Percentiles rank a stretch among this genome's conserved stretches.
phyloP scores from a whole-genome alignment of 495 filamentous ascomycete species.

The Penicillium malachiteum region DNA sequence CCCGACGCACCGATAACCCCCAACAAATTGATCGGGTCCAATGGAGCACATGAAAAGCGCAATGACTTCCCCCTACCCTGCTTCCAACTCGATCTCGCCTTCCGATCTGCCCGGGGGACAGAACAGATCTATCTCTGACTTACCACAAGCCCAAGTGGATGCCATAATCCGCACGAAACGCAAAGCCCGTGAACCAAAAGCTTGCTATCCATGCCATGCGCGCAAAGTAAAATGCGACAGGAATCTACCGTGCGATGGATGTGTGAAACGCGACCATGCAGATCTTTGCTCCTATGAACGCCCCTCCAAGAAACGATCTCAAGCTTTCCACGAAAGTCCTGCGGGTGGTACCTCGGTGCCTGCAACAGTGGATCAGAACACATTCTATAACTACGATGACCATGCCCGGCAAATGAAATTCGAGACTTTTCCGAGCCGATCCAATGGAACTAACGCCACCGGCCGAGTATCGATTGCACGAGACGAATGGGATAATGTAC shows the following conservation, averaged over 20 bases:
- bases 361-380: conserved; percentile 16
- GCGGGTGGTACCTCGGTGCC: conserved; percentile 15
- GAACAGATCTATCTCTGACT: conserved; percentile 38
- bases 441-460: conserved; percentile 19
- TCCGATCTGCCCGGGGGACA: conserved; percentile 27
- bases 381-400: conserved; percentile 26
- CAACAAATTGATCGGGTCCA: background rate
- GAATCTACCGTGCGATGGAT: conserved; percentile 69
- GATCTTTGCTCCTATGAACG: conserved; percentile 72
- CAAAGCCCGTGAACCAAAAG: conserved; percentile 50
- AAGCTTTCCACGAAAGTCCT: conserved; percentile 34
- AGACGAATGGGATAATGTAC: conserved; percentile 49
- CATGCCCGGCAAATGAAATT: conserved; percentile 22
- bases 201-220: conserved; percentile 72
- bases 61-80: conserved; percentile 43
- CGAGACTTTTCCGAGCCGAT: conserved; percentile 24
- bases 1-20: conserved; percentile 6
- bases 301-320: conserved; percentile 54
- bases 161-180: conserved; percentile 52
- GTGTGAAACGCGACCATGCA: conserved; percentile 69
- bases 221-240: conserved; percentile 76
- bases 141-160: conserved; percentile 48
- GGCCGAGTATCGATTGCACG: conserved; percentile 43
- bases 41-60: background rate
- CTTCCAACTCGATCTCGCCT: conserved; percentile 38